These are phyloP conservation scores for Emiliania huxleyi DNA, from an alignment of 78 protist genomes.

Conservation along the genomic window DNA sequence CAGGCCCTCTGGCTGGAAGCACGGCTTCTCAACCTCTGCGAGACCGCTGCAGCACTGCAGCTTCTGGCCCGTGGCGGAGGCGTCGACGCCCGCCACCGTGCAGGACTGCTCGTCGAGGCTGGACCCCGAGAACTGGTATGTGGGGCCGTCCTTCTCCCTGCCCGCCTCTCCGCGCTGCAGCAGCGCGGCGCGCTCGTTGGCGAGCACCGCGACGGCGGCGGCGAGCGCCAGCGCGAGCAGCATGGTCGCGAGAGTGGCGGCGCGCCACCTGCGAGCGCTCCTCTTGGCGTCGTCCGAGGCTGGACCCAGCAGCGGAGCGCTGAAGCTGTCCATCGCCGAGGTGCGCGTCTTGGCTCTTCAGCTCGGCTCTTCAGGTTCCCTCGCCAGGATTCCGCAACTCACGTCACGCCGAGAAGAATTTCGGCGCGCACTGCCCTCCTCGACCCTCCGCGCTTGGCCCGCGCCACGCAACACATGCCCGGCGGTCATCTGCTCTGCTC, in stretches of 20 bases:
- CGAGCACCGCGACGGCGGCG: not conserved
- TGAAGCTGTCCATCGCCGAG: no score
- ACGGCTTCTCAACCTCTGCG: not conserved
- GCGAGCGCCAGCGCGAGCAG: not conserved
- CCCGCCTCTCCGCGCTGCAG: not conserved
- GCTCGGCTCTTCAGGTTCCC: no score
- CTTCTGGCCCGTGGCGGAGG: not conserved
- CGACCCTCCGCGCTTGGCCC: no score
- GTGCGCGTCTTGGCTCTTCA: no score
- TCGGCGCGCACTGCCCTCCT: no score
- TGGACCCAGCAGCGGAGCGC: no score
- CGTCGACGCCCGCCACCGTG: not conserved
- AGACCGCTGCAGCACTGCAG: not conserved
- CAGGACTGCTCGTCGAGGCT: not conserved
- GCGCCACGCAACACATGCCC: no score
- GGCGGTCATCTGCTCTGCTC: no score
- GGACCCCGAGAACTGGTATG: no score
- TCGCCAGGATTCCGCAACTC: no score
- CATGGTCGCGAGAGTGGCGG: not conserved
- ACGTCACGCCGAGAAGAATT: no score
- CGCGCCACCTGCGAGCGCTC: not conserved
- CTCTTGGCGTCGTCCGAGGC: no score
- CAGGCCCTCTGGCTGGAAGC: not conserved
- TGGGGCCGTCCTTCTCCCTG: not conserved
- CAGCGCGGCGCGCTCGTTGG: not conserved